Evolutionary conservation across 192 early-diverging fungal species (phyloP), one percentile per base, ranked within the genome.

Genomic region (Mortierella claussenii): DNA sequence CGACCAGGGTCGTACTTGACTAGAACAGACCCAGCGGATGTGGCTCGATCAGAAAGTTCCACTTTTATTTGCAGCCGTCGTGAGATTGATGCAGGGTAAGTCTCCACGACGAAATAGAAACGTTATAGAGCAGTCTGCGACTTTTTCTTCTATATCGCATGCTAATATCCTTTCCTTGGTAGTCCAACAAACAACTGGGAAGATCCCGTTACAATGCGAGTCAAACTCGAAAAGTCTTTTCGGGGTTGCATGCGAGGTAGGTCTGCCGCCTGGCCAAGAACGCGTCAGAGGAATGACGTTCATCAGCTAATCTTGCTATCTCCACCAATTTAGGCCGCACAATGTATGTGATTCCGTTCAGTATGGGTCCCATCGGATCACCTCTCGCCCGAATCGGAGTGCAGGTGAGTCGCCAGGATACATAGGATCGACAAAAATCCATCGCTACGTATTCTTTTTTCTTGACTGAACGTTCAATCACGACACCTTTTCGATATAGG

Each of bases 141-240:
- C n/a, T n/a, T n/a, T n/a, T n/a, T n/a, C n/a, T n/a, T n/a, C n/a
- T n/a, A n/a, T n/a, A n/a, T n/a, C n/a, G 43, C 43, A 26, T 24
- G 3, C 27, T 24, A 2, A 24, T 13, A 4, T 8, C 21, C 13
- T 49, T 8, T 49, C 47, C 10, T 5, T 13, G 30, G 42, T 34
- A 76, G 73, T 28, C 73, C 73, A 57, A 76, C 73, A 4, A 76
- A 76, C 32, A 76, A 76, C 53, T 76, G 73, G 73, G 59, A 62
- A 11, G 73, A 76, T 30, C 73, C 73, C 4, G 24, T 51, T 30
- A 46, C 37, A 8, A 76, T 76, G 73, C 51, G 73, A 51, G 18
- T 10, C 3, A 30, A 76, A 13, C 73, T 76, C 10, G 73, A 60
- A 50, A 76, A 67, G 21, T 76, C 64, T 6, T 76, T 76, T 40